Evolutionary conservation across 257 asterid species (phyloP).

Genomic region (Solanum commersonii): DNA sequence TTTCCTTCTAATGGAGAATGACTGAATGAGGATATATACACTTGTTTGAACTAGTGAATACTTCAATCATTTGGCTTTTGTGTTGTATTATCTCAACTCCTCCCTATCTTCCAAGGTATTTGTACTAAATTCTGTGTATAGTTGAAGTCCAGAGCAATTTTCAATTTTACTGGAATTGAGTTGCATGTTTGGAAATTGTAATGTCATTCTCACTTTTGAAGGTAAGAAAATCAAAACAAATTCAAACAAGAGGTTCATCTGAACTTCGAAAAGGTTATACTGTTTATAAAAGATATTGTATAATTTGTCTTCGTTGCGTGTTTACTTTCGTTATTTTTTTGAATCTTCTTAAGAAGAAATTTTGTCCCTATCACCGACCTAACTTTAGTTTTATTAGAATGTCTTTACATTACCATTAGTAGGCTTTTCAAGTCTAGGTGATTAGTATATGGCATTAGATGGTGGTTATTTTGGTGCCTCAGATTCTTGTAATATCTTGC

Average conservation of each 20-base stretch:
- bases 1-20: neutral
- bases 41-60: neutral
- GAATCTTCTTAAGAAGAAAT: neutral
- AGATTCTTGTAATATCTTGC: neutral
- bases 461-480: neutral
- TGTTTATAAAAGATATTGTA: too few species aligned
- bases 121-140: neutral
- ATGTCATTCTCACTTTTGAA: neutral
- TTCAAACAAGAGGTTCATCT: neutral
- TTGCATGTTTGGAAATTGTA: neutral
- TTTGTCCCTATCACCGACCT: neutral
- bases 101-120: neutral
- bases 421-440: neutral
- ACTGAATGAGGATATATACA: neutral
- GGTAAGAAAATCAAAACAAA: neutral
- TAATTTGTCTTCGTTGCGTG: neutral
- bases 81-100: neutral
- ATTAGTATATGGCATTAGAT: neutral
- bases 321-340: neutral
- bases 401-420: neutral
- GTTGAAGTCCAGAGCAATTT: neutral
- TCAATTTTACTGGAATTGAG: neutral
- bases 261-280: neutral
- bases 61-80: neutral
- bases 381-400: neutral